Base-by-base conservation (phyloP, 768 basidiomycete species). In the Suillus placidus region DNA sequence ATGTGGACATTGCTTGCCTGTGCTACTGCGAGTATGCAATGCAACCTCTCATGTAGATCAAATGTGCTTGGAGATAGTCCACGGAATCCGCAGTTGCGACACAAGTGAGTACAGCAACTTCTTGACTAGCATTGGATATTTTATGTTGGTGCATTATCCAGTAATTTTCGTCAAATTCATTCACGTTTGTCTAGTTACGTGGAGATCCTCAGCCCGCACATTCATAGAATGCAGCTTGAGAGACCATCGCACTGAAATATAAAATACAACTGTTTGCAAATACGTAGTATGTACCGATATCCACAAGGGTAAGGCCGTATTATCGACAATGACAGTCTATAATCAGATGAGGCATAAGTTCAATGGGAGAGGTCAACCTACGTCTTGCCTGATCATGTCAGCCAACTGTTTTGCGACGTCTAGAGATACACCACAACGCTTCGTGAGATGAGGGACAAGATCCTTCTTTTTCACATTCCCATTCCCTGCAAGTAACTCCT, bases 391-490 rank as follows among this genome's bases (percentile, higher is more conserved):
- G 16, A 60, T 32, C 30, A 42, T 23, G 0, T 20, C 0, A 42
- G 12, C 18, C 12, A 60, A 42, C 26, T 32, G 64, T 12, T 70
- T 64, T 3, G 75, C 75, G 0, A 71, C 62, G 1, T 76, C 75
- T 14, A 51, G 7, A 7, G 74, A 70, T 13, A 76, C 32, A 5
- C 56, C 60, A 35, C 74, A 77, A 49, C 76, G 73, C 49, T 74
- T 76, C 2, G 67, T 74, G 70, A 76, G 67, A 26, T 71, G 67
- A 26, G 65, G 62, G 23, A 70, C 55, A 40, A 76, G 20, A 23
- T 77, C 73, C 60, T 71, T 77, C 1, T 67, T 70, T 45, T 10
- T 42, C 10, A 60, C 68, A 45, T 66, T 60, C 23, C 62, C 64
- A 60, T 69, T 68, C 7, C 66, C 61, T 0, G 65, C 58, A 38